Conservation (phyloP, 257 asterid genomes). For the Nicotiana otophora region DNA sequence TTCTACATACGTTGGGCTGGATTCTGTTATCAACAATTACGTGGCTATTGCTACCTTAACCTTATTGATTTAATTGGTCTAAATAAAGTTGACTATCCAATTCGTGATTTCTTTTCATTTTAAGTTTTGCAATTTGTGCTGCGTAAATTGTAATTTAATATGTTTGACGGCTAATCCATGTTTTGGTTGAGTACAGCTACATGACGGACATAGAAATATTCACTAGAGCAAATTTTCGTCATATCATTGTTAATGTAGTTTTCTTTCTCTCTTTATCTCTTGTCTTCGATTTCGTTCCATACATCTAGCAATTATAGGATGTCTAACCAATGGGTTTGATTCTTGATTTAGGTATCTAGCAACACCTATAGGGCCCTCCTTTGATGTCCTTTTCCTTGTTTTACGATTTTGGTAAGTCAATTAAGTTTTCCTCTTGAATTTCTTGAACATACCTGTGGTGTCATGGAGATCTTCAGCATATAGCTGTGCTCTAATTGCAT, state of each 20-base stretch:
- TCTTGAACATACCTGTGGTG: conserved; percentile 9
- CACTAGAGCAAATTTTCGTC: no score
- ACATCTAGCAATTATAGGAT: not conserved
- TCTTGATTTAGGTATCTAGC: conserved; percentile 90
- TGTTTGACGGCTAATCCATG: not conserved
- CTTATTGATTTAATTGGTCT: no score
- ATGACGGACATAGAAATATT: no score
- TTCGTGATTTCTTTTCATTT: no score
- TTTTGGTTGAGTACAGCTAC: no score
- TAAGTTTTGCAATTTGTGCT: no score
- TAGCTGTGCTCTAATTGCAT: not conserved
- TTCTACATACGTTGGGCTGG: no score
- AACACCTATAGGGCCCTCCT: conserved; percentile 54
- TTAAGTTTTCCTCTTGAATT: conserved; percentile 18
- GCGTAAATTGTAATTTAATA: no score
- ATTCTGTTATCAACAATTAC: not conserved
- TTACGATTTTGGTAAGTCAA: conserved; percentile 59
- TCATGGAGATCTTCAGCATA: conserved; percentile 6
- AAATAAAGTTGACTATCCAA: no score
- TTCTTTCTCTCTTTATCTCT: not conserved
- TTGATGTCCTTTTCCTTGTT: conserved; percentile 52
- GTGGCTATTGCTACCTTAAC: no score
- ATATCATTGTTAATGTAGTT: not conserved
- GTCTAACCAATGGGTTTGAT: conserved; percentile 61
- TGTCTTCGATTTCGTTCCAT: no score